A percentile compares a stretch with the other conserved stretches of the same genome.
phyloP scores from a whole-genome alignment of 192 early-diverging fungal genomes.

The Phlyctochytrium arcticum region DNA sequence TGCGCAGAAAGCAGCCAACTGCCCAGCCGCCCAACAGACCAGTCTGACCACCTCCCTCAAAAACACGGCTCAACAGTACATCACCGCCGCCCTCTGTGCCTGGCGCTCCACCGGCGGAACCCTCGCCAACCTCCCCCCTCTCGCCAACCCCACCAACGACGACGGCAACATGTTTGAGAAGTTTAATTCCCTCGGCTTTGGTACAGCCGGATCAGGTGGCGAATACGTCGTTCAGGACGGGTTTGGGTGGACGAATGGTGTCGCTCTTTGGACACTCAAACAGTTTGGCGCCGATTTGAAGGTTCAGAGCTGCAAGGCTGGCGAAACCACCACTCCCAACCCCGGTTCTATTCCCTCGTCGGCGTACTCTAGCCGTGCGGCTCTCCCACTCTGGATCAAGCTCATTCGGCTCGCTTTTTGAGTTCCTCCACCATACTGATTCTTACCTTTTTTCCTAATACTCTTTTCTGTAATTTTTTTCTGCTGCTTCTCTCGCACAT shows the following conservation, averaged over 20 bases:
- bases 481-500: no score
- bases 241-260: constrained; percentile 78
- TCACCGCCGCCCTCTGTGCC: constrained; percentile 50
- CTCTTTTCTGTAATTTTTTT: no score
- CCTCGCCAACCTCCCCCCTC: constrained; percentile 41
- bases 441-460: no score
- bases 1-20: neutral
- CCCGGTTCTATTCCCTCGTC: no score
- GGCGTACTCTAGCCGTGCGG: no score
- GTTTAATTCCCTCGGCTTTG: constrained; percentile 50
- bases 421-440: no score
- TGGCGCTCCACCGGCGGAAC: constrained; percentile 68
- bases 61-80: neutral
- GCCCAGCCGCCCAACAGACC: constrained; percentile 16
- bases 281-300: neutral
- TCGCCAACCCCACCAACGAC: constrained; percentile 39
- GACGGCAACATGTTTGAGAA: constrained; percentile 75
- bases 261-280: constrained; percentile 50
- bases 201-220: constrained; percentile 54
- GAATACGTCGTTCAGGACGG: constrained; percentile 69
- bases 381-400: no score
- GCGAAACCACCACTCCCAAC: no score
- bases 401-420: no score
- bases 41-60: neutral
- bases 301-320: no score